Conservation (phyloP, 495 filamentous ascomycete genomes). For the Lepidopterella palustris region DNA sequence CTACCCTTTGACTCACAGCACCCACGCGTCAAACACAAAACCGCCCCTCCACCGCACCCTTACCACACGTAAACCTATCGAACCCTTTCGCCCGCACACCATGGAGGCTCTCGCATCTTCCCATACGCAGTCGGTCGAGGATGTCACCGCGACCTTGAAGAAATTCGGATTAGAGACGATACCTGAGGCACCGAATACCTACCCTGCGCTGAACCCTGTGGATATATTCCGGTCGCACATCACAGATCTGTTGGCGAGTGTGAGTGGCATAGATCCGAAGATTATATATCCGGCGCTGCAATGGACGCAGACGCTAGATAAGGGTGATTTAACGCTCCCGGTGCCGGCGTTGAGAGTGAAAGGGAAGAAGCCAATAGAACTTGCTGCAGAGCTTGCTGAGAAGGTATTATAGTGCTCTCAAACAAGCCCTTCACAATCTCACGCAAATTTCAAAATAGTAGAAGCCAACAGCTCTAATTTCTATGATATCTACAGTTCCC, state of each 20-base stretch:
- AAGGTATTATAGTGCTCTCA: slow-evolving; percentile 30
- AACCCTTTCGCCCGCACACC: slow-evolving; percentile 3
- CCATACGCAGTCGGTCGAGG: slow-evolving; percentile 14
- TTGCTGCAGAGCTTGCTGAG: slow-evolving; percentile 14
- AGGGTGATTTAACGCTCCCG: slow-evolving; percentile 79
- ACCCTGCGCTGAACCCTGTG: slow-evolving; percentile 70
- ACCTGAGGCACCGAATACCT: slow-evolving; percentile 30
- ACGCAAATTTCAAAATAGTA: not conserved
- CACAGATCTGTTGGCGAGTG: slow-evolving; percentile 61
- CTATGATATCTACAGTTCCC: no score
- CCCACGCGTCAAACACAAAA: not conserved
- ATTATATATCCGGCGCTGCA: slow-evolving; percentile 72
- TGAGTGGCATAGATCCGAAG: slow-evolving; percentile 60
- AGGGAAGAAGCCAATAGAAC: slow-evolving; percentile 44
- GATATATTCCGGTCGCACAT: slow-evolving; percentile 87
- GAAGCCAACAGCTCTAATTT: not conserved
- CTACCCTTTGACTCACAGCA: slow-evolving; percentile 19
- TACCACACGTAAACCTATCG: not conserved
- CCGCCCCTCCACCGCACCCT: not conserved
- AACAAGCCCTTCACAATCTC: not conserved
- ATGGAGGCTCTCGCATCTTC: slow-evolving; percentile 5
- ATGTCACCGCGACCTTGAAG: slow-evolving; percentile 17
- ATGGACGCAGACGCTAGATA: slow-evolving; percentile 80
- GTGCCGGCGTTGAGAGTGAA: slow-evolving; percentile 76
- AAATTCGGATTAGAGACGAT: slow-evolving; percentile 15